These are phyloP conservation scores for Protomyces inouyei DNA, from an alignment of 1,139 yeast species.

Conservation along the genomic window DNA sequence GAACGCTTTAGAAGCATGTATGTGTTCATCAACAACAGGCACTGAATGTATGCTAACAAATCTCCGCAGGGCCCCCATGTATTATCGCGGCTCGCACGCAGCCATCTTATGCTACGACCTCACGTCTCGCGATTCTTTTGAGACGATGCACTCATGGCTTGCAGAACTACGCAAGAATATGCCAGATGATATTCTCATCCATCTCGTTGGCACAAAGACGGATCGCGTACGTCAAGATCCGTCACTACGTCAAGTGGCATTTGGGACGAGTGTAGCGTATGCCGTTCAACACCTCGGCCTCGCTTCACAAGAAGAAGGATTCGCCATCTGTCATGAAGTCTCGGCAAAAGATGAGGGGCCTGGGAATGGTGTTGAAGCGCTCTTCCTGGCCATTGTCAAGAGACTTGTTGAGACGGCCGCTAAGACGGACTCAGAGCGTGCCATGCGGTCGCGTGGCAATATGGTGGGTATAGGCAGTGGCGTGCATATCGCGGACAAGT, in stretches of 20 bases:
- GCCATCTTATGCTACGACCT: constrained; percentile 88
- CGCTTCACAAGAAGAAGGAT: constrained; percentile 7
- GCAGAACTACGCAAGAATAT: constrained; percentile 19
- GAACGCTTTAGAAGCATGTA: constrained; percentile 76
- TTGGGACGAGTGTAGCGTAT: constrained; percentile 41
- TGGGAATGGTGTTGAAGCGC: constrained; percentile 35
- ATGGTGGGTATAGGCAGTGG: not conserved
- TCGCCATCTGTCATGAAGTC: constrained; percentile 22
- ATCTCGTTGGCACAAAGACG: constrained; percentile 55
- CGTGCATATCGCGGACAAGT: constrained; percentile 20
- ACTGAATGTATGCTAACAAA: constrained; percentile 54
- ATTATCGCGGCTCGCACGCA: constrained; percentile 89
- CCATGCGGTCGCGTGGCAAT: constrained; percentile 4
- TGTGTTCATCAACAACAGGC: not conserved
- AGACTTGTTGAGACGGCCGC: constrained; percentile 11
- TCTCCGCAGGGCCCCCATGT: constrained; percentile 80
- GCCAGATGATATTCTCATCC: constrained; percentile 17
- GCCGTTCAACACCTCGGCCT: constrained; percentile 37
- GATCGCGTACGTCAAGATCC: constrained; percentile 51
- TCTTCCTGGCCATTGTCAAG: constrained; percentile 8
- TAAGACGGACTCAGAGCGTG: constrained; percentile 12
- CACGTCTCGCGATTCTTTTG: constrained; percentile 87
- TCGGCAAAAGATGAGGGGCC: constrained; percentile 30
- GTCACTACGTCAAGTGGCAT: constrained; percentile 40
- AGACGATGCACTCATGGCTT: constrained; percentile 79